Evolutionary conservation across 306 rosid species (phyloP).

Genomic region (Glycine latifolia): DNA sequence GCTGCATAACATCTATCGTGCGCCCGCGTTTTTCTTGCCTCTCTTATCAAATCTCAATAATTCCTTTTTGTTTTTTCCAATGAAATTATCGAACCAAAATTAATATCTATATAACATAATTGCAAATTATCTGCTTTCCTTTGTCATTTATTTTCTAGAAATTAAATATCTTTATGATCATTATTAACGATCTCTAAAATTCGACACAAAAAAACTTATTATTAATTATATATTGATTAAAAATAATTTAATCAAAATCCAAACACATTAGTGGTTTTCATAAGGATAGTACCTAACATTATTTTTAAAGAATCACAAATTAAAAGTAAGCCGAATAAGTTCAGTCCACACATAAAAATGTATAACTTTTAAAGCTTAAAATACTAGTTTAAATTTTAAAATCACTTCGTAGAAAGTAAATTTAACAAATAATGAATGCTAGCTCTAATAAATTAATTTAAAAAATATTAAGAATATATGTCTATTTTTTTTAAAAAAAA

Average conservation of each 20-base stretch:
- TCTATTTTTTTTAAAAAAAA: no score
- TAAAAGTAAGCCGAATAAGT: no score
- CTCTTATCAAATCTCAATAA: background rate
- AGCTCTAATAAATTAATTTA: no score
- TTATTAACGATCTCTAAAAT: background rate
- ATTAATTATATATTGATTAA: background rate
- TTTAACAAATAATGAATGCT: background rate
- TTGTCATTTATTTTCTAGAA: background rate
- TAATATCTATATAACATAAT: background rate
- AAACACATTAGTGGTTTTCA: background rate
- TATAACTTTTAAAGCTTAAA: background rate
- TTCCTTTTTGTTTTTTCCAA: background rate
- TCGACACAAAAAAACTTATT: background rate
- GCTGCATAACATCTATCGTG: conserved; percentile 62
- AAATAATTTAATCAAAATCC: no score
- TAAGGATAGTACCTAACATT: no score
- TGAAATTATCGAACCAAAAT: background rate
- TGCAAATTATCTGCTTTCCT: background rate
- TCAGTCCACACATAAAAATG: no score
- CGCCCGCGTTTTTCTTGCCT: conserved; percentile 50
- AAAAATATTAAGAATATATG: no score
- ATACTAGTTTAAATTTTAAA: background rate
- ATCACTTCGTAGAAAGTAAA: background rate
- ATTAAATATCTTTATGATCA: no score
- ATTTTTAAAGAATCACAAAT: no score